phyloP scores from a whole-genome alignment of 768 basidiomycete species.

The Boletus edulis region DNA sequence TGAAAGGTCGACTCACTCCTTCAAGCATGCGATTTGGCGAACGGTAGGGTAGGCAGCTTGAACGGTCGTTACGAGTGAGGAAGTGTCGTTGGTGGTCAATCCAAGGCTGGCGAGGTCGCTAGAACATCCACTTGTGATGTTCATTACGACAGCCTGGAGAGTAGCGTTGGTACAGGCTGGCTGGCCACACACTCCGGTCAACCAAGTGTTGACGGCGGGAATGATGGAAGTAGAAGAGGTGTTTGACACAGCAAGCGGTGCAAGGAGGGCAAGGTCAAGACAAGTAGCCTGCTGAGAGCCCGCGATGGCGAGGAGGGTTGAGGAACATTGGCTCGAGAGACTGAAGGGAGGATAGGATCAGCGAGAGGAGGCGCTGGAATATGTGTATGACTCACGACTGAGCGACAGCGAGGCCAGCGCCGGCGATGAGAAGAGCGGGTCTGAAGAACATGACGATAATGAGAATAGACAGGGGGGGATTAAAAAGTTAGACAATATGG shows the following conservation, averaged over 20 bases:
- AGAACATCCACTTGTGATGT: slow-evolving; percentile 52
- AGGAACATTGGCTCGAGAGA: slow-evolving; percentile 41
- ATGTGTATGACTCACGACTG: slow-evolving; percentile 38
- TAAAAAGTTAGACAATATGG: background rate
- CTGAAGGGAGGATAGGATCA: background rate
- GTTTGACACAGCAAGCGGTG: slow-evolving; percentile 25
- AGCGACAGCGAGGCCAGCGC: slow-evolving; percentile 39
- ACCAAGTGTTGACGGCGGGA: slow-evolving; percentile 55
- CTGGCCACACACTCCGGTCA: slow-evolving; percentile 51
- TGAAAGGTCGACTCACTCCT: slow-evolving; percentile 48
- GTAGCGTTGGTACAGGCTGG: slow-evolving; percentile 59
- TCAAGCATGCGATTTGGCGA: slow-evolving; percentile 57
- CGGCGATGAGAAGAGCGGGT: slow-evolving; percentile 27
- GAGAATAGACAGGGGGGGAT: background rate
- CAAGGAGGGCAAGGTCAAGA: slow-evolving; percentile 37
- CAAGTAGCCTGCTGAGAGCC: slow-evolving; percentile 36
- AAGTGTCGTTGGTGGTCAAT: slow-evolving; percentile 11
- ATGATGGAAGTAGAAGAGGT: slow-evolving; percentile 34
- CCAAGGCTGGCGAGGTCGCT: slow-evolving; percentile 35
- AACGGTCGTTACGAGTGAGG: slow-evolving; percentile 37
- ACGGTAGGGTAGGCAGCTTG: slow-evolving; percentile 55
- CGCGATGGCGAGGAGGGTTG: slow-evolving; percentile 45
- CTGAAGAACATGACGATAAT: slow-evolving; percentile 24
- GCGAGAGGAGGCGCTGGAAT: background rate
- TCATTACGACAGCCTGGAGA: slow-evolving; percentile 51